Evolutionary conservation across 768 basidiomycete species (phyloP).

Genomic region (Fistulinella prunicolor): DNA sequence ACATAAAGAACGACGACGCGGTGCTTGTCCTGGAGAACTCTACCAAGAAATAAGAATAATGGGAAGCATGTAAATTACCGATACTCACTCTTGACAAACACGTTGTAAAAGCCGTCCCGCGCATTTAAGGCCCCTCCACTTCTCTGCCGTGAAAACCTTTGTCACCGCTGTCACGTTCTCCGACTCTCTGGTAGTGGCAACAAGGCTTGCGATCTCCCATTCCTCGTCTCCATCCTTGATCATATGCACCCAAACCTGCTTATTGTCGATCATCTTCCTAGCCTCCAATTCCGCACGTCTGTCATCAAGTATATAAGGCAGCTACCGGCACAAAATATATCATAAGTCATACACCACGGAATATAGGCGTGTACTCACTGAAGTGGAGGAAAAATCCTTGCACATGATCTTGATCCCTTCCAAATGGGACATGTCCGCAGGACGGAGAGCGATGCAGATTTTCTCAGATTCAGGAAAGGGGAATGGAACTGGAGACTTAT

Average conservation of each 20-base stretch:
- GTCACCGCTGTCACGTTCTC: conserved; percentile 59
- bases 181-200: conserved; percentile 63
- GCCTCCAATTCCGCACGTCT: conserved; percentile 52
- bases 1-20: conserved; percentile 66
- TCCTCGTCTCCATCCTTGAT: conserved; percentile 28
- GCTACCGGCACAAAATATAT: conserved; percentile 32
- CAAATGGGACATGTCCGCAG: conserved; percentile 32
- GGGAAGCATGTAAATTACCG: background rate
- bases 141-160: conserved; percentile 63
- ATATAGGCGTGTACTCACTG: conserved; percentile 40
- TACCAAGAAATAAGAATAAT: conserved; percentile 14
- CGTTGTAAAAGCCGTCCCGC: conserved; percentile 62
- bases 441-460: conserved; percentile 29
- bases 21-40: conserved; percentile 40
- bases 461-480: conserved; percentile 10
- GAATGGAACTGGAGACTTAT: conserved; percentile 2
- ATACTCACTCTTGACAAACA: conserved; percentile 53
- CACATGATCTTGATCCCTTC: conserved; percentile 45
- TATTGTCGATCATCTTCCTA: conserved; percentile 40
- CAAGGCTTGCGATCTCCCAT: conserved; percentile 56
- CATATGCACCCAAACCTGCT: conserved; percentile 60
- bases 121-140: conserved; percentile 51
- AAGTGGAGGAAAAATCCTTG: conserved; percentile 52
- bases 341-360: background rate
- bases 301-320: conserved; percentile 50